phyloP scores from a whole-genome alignment of 1,284 basidiomycete species.

The Malassezia obtusa region DNA sequence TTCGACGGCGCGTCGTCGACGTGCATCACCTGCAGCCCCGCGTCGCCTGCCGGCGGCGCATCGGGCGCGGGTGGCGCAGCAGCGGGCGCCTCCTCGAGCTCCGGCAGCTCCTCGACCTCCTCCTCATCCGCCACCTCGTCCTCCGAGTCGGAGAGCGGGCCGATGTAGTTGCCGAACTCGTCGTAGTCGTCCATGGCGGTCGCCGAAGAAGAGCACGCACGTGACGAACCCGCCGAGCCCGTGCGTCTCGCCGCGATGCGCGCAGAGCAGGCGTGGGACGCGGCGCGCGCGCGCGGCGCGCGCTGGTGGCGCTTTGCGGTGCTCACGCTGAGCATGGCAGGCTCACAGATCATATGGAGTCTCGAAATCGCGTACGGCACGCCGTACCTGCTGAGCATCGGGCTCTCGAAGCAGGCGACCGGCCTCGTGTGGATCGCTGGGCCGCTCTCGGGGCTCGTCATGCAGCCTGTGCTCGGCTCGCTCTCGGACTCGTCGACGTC shows the following conservation, averaged over 20 bases:
- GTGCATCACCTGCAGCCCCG: slow-evolving; percentile 24
- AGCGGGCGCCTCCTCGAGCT: slow-evolving; percentile 57
- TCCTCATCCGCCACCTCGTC: slow-evolving; percentile 22
- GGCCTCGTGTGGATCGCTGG: slow-evolving; percentile 95
- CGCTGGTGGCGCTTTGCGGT: slow-evolving; percentile 19
- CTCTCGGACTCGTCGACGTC: slow-evolving; percentile 85
- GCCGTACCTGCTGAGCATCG: slow-evolving; percentile 78
- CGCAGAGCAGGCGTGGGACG: neutral
- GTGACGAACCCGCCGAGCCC: neutral
- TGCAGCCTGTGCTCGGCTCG: slow-evolving; percentile 87
- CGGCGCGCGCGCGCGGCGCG: neutral
- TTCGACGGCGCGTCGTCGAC: slow-evolving; percentile 55
- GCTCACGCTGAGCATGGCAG: slow-evolving; percentile 55
- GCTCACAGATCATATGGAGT: slow-evolving; percentile 85
- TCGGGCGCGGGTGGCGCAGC: neutral
- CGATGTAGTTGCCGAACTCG: slow-evolving; percentile 48
- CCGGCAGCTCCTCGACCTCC: slow-evolving; percentile 23
- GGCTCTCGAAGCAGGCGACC: slow-evolving; percentile 79
- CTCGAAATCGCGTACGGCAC: slow-evolving; percentile 80
- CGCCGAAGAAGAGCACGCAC: neutral
- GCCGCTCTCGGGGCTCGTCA: slow-evolving; percentile 78
- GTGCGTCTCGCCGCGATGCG: neutral
- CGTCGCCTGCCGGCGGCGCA: slow-evolving; percentile 1
- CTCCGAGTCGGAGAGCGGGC: slow-evolving; percentile 42
- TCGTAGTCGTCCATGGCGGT: slow-evolving; percentile 43